Conservation (phyloP, 2,329 filamentous ascomycete species). For the Penicillium concentricum region DNA sequence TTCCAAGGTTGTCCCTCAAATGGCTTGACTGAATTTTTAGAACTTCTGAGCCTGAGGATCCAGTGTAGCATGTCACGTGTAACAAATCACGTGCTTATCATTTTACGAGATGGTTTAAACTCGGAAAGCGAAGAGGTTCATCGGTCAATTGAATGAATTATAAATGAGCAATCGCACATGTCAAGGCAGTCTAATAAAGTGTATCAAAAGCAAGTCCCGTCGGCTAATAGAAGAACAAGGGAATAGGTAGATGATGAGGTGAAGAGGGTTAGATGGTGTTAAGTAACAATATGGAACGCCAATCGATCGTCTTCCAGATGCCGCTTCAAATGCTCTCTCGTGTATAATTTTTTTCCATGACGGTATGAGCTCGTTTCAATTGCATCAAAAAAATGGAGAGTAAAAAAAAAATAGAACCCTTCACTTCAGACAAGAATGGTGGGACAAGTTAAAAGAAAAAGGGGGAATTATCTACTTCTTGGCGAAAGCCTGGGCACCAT, state of each 20-base stretch:
- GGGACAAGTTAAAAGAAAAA: conserved; percentile 6
- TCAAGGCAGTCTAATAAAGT: conserved; percentile 24
- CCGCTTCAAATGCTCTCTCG: conserved; percentile 33
- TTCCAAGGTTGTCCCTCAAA: not conserved
- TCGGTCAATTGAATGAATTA: conserved; percentile 5
- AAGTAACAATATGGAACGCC: conserved; percentile 31
- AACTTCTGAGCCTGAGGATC: not conserved
- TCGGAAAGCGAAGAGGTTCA: not conserved
- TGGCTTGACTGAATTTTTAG: not conserved
- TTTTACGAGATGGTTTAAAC: not conserved
- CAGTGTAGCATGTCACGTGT: not conserved
- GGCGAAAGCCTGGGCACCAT: conserved; percentile 59
- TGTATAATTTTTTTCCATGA: conserved; percentile 24
- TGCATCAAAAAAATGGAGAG: conserved; percentile 20
- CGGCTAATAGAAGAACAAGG: conserved; percentile 7
- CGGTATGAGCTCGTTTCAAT: conserved; percentile 23
- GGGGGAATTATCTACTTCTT: conserved; percentile 41
- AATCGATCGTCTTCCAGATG: conserved; percentile 32
- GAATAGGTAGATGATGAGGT: conserved; percentile 9
- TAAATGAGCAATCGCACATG: conserved; percentile 10
- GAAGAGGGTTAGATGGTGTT: conserved; percentile 17
- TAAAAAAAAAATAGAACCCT: not conserved
- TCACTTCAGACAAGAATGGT: conserved; percentile 4
- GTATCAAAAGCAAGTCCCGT: conserved; percentile 20
- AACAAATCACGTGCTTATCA: not conserved